Evolutionary conservation across 768 basidiomycete species (phyloP), one percentile per base, ranked within the genome.

Genomic region (Mycena sanguinolenta): DNA sequence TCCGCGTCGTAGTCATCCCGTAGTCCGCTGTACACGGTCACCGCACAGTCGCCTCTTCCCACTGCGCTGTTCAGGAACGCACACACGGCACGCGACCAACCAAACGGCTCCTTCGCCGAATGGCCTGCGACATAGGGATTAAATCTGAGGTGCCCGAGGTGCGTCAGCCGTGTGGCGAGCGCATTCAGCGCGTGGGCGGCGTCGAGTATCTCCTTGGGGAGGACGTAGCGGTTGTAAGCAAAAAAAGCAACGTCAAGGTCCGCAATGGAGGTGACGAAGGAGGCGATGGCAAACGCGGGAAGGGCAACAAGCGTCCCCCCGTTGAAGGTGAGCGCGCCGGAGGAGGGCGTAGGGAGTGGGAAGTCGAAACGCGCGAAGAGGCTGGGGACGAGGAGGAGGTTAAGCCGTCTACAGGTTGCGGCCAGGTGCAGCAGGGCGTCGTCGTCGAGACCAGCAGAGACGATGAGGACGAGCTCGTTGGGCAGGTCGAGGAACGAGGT

Each of bases 401-500:
- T 58, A 1, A 57, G 3, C 19, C 70, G 59, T n/a, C 17, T 34
- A 52, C 53, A 71, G 27, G 34, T 58, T 9, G 60, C 23, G 0
- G 70, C 54, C 10, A 71, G 65, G 16, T 61, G 34, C 30, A 65
- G 6, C 21, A 71, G 64, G 8, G 13, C 44, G 14, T 66, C 55
- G 32, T 67, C 49, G 19, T 49, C 59, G 12, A 66, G 46, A 28
- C 61, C 46, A n/a, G 50, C 59, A 46, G 60, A 13, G 21, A 71
- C 53, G 7, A 63, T 9, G 14, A 67, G 65, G 25, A 71, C 27
- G 1, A 71, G 70, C 61, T 71, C 65, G 44, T 67, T 71, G 21
- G 72, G 65, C 21, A 65, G 42, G 62, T 52, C 25, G n/a, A 74
- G 61, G 50, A 52, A 25, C n/a, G n/a, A n/a, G n/a, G n/a, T n/a